phyloP scores from a whole-genome alignment of 306 rosid genomes.

The Trichosanthes truncata region DNA sequence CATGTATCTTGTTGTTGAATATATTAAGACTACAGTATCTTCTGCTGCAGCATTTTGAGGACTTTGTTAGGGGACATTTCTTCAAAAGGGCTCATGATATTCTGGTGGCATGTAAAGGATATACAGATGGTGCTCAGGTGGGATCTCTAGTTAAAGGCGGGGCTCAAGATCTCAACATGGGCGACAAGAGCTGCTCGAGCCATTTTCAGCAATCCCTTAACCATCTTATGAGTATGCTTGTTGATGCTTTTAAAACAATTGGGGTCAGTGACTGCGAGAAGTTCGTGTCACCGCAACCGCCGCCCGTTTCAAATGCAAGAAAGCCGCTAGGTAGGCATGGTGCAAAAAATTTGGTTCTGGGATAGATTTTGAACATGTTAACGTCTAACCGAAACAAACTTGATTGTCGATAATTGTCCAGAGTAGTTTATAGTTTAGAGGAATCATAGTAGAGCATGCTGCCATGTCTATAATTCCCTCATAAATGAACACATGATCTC shows the following conservation, averaged over 20 bases:
- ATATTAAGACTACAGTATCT: slow-evolving; percentile 3
- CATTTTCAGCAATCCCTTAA: slow-evolving; percentile 32
- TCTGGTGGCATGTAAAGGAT: slow-evolving; percentile 68
- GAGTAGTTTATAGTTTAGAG: background rate
- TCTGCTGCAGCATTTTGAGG: slow-evolving; percentile 62
- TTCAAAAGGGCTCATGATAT: slow-evolving; percentile 49
- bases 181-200: slow-evolving; percentile 68
- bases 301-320: background rate
- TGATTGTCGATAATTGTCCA: background rate
- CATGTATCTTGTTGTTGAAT: background rate
- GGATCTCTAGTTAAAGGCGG: slow-evolving; percentile 77
- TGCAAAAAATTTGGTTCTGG: background rate
- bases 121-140: slow-evolving; percentile 78
- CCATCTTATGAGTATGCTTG: slow-evolving; percentile 28
- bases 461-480: background rate
- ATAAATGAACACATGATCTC: background rate
- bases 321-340: background rate
- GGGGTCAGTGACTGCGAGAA: slow-evolving; percentile 58
- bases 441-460: background rate
- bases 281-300: slow-evolving; percentile 27
- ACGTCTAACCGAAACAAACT: background rate
- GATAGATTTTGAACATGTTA: background rate
- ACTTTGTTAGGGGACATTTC: slow-evolving; percentile 66
- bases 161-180: slow-evolving; percentile 62
- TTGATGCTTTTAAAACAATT: slow-evolving; percentile 26